Evolutionary conservation across 2,329 filamentous ascomycete species (phyloP), one percentile per base, ranked within the genome.

Genomic region (Nigrograna mackinnonii): DNA sequence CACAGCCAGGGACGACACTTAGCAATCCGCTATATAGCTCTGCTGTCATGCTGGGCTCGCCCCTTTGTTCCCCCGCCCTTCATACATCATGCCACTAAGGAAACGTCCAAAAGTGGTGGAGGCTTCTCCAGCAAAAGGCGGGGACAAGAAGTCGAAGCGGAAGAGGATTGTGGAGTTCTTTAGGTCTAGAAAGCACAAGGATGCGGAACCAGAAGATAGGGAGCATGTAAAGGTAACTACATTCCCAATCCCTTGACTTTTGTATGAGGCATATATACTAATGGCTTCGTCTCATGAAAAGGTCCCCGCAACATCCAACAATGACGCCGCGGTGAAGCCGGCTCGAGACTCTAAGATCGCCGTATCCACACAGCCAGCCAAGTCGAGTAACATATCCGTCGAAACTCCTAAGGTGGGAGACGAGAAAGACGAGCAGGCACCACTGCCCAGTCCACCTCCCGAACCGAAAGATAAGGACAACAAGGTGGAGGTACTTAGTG

Each of bases 101-200:
- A 57, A 55, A 34, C 49, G 47, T 28, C 30, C 18, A 9, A 45
- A 39, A 39, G 21, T 16, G 6, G 22, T 36, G 32, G 49, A 50
- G 16, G 41, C 20, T 21, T 24, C 34, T 26, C 22, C 16, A 30
- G 47, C 38, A 35, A 60, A 57, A 37, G 43, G 50, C n/a, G 50
- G 52, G 35, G 50, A 47, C 41, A 61, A 55, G 51, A 52, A 47
- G 41, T 60, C 57, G 36, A 67, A 62, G 53, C 50, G 64, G 24
- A 54, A 67, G 49, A 42, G 53, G 30, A 48, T 67, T 28, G 37
- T 53, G 13, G 57, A 60, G 26, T 64, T 67, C 58, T 62, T 67
- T 47, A 57, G 46, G 16, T 47, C 46, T 4, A 60, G 57, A 39
- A 62, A 55, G 47, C 50, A 58, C 22, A 60, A 46, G 49, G 20